A percentile compares a stretch with the other conserved stretches of the same genome.
phyloP scores from a whole-genome alignment of 768 basidiomycete species.

The Pleurotus eryngii region DNA sequence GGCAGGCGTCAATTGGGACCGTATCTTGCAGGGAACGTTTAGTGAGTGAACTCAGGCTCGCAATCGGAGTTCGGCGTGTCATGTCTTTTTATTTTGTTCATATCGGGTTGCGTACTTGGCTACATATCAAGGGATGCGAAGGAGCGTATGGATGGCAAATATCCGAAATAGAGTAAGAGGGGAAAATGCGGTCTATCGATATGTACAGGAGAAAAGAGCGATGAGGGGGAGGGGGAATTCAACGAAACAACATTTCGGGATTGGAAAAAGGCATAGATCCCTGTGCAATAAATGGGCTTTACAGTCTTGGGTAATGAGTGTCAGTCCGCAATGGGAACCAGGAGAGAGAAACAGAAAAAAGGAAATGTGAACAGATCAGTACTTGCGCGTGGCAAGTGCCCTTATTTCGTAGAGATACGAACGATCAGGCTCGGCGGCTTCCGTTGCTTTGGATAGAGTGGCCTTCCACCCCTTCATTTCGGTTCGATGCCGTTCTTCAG shows the following conservation, averaged over 20 bases:
- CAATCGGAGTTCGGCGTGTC: neutral
- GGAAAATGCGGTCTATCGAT: neutral
- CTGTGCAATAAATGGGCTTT: conserved; percentile 21
- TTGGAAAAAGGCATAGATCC: conserved; percentile 18
- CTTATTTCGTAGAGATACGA: conserved; percentile 78
- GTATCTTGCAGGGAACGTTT: neutral
- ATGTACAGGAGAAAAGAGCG: conserved; percentile 15
- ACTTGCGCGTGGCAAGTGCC: conserved; percentile 81
- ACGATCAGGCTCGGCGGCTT: conserved; percentile 49
- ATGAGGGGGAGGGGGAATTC: conserved; percentile 13
- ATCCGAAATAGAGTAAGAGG: neutral
- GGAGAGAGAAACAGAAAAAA: conserved; percentile 12
- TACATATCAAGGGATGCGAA: conserved; percentile 9
- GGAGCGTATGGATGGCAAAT: conserved; percentile 9
- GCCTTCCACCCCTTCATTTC: conserved; percentile 85
- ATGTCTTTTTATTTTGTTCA: neutral
- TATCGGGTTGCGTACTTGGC: neutral
- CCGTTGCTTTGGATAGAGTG: conserved; percentile 20
- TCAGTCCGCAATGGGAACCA: conserved; percentile 4
- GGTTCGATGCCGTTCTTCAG: conserved; percentile 76
- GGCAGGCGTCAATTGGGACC: neutral
- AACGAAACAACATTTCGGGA: conserved; percentile 25
- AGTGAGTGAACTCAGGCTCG: neutral
- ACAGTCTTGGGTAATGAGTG: conserved; percentile 10
- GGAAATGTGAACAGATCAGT: conserved; percentile 35